phyloP scores from a whole-genome alignment of 345 rosid species.

The Moricandia arvensis region DNA sequence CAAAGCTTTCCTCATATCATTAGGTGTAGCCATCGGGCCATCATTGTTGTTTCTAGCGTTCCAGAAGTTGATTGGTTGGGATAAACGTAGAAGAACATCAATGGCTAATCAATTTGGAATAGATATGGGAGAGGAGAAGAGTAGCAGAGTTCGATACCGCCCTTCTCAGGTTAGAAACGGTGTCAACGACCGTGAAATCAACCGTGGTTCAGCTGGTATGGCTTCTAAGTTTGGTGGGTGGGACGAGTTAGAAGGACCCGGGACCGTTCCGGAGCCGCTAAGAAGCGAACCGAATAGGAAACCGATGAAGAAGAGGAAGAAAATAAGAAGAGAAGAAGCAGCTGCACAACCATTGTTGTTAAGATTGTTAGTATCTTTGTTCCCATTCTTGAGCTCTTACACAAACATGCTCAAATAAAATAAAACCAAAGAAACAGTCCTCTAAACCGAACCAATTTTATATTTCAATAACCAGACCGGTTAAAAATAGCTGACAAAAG shows the following conservation, averaged over 20 bases:
- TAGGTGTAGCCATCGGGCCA: conserved; percentile 29
- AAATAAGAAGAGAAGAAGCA: conserved; percentile 24
- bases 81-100: conserved; percentile 21
- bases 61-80: conserved; percentile 37
- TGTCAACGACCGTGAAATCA: conserved; percentile 1
- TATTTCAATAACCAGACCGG: conserved; percentile 12
- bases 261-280: conserved; percentile 3
- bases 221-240: conserved; percentile 40
- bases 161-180: conserved; percentile 18
- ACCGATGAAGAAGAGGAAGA: conserved; percentile 14
- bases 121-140: conserved; percentile 5
- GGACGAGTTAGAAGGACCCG: conserved; percentile 30
- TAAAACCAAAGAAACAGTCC: not conserved
- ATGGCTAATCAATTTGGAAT: conserved; percentile 16
- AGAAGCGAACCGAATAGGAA: conserved; percentile 9
- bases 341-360: conserved; percentile 33
- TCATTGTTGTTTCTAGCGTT: conserved; percentile 30
- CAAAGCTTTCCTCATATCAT: conserved; percentile 35
- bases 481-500: conserved; percentile 10
- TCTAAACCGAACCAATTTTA: not conserved
- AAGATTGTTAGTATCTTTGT: conserved; percentile 39
- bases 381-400: conserved; percentile 37
- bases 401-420: conserved; percentile 27
- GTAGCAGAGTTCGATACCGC: conserved; percentile 12
- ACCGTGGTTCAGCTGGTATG: conserved; percentile 1